Evolutionary conservation across 331 rosid species (phyloP).

Genomic region (Pyrus hybrid): DNA sequence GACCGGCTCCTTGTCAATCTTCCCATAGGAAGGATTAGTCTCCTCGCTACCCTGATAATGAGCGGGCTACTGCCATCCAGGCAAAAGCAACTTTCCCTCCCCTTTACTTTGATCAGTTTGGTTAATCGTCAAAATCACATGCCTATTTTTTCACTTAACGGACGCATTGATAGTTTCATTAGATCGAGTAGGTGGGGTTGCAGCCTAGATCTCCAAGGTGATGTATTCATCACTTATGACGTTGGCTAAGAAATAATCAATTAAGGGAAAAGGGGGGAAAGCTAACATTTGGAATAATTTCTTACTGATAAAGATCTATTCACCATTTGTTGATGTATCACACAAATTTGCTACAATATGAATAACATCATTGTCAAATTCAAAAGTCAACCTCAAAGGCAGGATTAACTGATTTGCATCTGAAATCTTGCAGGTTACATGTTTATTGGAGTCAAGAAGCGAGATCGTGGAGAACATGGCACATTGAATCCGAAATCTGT

Average conservation of each 20-base stretch:
- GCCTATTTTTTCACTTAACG: background rate
- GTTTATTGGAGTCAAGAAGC: constrained; percentile 45
- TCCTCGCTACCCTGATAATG: background rate
- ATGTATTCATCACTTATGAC: background rate
- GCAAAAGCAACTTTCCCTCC: background rate
- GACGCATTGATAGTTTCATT: background rate
- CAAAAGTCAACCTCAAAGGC: background rate
- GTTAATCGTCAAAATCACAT: background rate
- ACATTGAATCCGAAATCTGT: constrained; percentile 17
- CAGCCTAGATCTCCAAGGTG: background rate
- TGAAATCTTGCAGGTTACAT: constrained; percentile 52
- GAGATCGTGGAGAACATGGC: constrained; percentile 32
- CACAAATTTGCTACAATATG: background rate
- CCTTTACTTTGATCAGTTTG: background rate
- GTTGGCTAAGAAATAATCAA: background rate
- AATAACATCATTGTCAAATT: background rate
- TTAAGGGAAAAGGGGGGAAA: no score
- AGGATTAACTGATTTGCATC: constrained; percentile 16
- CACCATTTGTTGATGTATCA: background rate
- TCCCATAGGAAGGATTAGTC: background rate
- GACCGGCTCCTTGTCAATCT: background rate
- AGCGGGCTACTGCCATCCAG: background rate
- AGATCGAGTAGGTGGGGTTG: background rate
- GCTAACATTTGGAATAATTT: background rate
- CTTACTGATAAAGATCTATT: background rate